phyloP scores from a whole-genome alignment of 2,329 filamentous ascomycete genomes.

The Colletotrichum tabaci region DNA sequence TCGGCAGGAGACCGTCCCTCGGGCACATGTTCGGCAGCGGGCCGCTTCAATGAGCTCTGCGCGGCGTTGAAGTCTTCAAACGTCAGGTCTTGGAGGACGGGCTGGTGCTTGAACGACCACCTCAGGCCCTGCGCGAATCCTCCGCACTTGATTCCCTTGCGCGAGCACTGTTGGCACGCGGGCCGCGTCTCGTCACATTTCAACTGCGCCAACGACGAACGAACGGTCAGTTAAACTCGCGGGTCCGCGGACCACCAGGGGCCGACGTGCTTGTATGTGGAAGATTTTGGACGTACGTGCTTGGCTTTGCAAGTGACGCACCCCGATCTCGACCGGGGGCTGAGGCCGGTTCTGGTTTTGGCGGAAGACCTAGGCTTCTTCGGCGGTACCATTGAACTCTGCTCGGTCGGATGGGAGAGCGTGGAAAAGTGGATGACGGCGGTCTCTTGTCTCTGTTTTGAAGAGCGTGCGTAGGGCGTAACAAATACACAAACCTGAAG shows the following conservation, averaged over 20 bases:
- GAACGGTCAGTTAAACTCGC: too few species aligned
- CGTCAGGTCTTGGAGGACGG: slow-evolving; percentile 19
- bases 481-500: not conserved
- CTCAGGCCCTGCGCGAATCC: slow-evolving; percentile 53
- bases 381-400: slow-evolving; percentile 32
- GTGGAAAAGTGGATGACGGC: too few species aligned
- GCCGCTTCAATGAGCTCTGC: not conserved
- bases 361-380: slow-evolving; percentile 16
- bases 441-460: too few species aligned
- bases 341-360: slow-evolving; percentile 38
- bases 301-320: slow-evolving; percentile 52
- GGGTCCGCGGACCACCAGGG: slow-evolving; percentile 20
- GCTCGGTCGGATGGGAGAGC: not conserved
- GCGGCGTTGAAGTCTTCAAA: slow-evolving; percentile 8
- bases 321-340: slow-evolving; percentile 48
- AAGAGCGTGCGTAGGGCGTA: not conserved
- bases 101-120: slow-evolving; percentile 60
- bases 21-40: not conserved
- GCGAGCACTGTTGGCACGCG: slow-evolving; percentile 49
- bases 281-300: slow-evolving; percentile 42
- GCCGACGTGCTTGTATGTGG: too few species aligned
- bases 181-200: slow-evolving; percentile 53
- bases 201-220: slow-evolving; percentile 37
- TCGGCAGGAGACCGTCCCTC: not conserved
- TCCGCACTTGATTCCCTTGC: slow-evolving; percentile 49